Evolutionary conservation across 2,329 filamentous ascomycete species (phyloP), one percentile per base, ranked within the genome.

Genomic region (Neofusicoccum kwambonambiense): DNA sequence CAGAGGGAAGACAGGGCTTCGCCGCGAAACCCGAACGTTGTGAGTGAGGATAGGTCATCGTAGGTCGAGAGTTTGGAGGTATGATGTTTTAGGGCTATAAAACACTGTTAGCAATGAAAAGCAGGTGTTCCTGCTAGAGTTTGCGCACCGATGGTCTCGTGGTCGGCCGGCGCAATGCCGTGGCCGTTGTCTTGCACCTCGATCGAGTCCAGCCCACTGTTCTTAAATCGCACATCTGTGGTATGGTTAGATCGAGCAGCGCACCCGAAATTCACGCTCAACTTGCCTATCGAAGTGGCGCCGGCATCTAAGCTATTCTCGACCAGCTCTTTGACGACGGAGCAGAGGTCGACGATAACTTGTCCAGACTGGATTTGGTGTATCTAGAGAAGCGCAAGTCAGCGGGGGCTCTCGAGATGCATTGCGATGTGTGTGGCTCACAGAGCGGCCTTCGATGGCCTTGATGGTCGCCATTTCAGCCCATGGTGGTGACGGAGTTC

Each of bases 321-420:
- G 42, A 98, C 91, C 13, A 99, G 82, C 79, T 99, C 95, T 77
- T 99, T 99, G 61, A 93, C 94, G 31, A 98, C 95, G 1, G 95
- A 98, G 77, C 91, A 95, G 61, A 99, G 83, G 79, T 98, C 95
- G 69, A 97, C 90, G 71, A 99, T 99, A 72, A 99, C 95, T 78
- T 99, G 95, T 7, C 95, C 95, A 4, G 95, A 98, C 79, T 99
- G 95, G 71, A 99, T 98, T 81, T 96, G 93, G 78, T 99, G 95
- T 70, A 96, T 83, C 91, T 93, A 69, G 4, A 39, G 13, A 19
- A 52, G 47, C 56, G 50, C 13, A 11, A 15, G 37, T 64, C 42
- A 7, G 27, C 15, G 45, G 2, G 11, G 9, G 15, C 0, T 27
- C 15, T 11, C 3, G 12, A 3, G 3, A 8, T 3, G 9, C n/a